Percentiles rank a stretch among this genome's conserved stretches.
These are phyloP conservation scores for Polyporus arcularius DNA, from an alignment of 768 basidiomycete species.

Conservation along the genomic window DNA sequence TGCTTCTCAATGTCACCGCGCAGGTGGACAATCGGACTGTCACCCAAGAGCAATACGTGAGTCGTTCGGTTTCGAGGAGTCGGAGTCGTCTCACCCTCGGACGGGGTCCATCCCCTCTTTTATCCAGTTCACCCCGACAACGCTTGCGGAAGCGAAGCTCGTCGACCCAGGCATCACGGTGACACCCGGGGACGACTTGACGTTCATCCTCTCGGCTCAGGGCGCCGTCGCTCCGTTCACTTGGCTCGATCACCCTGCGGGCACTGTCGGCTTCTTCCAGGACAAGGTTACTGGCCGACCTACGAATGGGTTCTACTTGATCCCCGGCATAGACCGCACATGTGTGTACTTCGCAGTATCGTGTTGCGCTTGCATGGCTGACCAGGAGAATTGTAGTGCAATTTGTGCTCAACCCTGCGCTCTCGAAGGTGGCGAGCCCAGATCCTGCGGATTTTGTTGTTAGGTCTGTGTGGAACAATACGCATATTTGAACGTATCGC, in stretches of 20 bases:
- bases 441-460: constrained; percentile 48
- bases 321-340: constrained; percentile 55
- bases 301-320: constrained; percentile 54
- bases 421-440: constrained; percentile 43
- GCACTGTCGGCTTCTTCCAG: constrained; percentile 56
- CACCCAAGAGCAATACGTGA: constrained; percentile 54
- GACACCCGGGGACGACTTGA: constrained; percentile 34
- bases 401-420: constrained; percentile 39
- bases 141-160: constrained; percentile 46
- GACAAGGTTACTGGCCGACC: constrained; percentile 44
- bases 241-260: constrained; percentile 60
- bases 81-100: no score
- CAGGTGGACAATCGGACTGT: constrained; percentile 38
- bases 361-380: no score
- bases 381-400: constrained; percentile 32
- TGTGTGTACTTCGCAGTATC: constrained; percentile 34
- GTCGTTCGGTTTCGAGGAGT: no score
- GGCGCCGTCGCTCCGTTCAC: constrained; percentile 60
- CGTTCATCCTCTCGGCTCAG: constrained; percentile 52
- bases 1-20: constrained; percentile 52
- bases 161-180: constrained; percentile 50
- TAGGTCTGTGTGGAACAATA: constrained; percentile 57
- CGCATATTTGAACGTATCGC: constrained; percentile 30
- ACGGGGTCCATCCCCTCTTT: no score
- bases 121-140: constrained; percentile 48